Percentiles rank a stretch among this genome's conserved stretches.
phyloP scores from a whole-genome alignment of 1,284 basidiomycete species.

The Apiotrichum sp. region DNA sequence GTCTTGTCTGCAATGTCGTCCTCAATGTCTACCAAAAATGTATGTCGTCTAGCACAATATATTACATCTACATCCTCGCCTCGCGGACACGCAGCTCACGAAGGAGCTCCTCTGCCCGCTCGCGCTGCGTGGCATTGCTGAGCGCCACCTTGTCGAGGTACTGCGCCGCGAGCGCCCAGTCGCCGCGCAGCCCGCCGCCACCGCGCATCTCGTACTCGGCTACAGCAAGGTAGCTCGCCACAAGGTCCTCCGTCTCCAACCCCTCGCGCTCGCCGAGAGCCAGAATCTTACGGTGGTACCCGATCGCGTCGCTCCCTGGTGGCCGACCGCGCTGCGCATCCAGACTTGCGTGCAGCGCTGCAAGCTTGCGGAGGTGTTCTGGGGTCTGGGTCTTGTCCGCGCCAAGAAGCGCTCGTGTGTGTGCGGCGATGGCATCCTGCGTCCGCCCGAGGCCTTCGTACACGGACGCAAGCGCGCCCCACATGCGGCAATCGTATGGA shows the following conservation, averaged over 20 bases:
- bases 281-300: conserved; percentile 52
- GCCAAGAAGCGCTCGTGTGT: conserved; percentile 78
- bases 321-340: conserved; percentile 8
- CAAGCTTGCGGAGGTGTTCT: conserved; percentile 65
- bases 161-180: conserved; percentile 39
- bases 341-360: conserved; percentile 56
- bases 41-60: too few relatives aligned
- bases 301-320: conserved; percentile 17
- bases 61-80: conserved; percentile 14
- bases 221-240: conserved; percentile 71
- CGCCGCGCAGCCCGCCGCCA: conserved; percentile 18
- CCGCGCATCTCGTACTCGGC: conserved; percentile 67
- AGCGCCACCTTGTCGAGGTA: conserved; percentile 65
- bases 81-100: conserved; percentile 33
- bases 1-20: too few relatives aligned
- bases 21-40: too few relatives aligned
- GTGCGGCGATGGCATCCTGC: conserved; percentile 79
- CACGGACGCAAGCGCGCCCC: conserved; percentile 89
- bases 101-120: conserved; percentile 34
- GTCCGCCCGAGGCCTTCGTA: conserved; percentile 80
- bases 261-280: conserved; percentile 63
- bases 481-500: conserved; percentile 92
- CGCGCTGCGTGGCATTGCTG: conserved; percentile 50
- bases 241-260: conserved; percentile 61
- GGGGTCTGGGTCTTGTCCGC: conserved; percentile 72